Conservation (phyloP, 805 yeast species). For the Candida chauliodis region DNA sequence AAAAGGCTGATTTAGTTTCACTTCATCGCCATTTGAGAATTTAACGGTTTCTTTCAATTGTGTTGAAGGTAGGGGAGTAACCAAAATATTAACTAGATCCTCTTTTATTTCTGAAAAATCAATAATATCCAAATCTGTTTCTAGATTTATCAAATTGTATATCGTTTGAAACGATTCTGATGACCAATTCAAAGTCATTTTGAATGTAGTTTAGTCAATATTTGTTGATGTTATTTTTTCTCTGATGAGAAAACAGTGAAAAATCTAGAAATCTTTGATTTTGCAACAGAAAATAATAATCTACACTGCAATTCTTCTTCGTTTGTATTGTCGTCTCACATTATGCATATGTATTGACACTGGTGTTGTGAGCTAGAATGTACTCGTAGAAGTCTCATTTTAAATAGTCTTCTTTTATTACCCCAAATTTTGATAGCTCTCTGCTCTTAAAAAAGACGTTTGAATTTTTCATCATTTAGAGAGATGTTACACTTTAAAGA, state of each 20-base stretch:
- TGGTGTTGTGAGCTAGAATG: too few relatives aligned
- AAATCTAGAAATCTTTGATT: not conserved
- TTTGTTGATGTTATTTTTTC: constrained; percentile 1
- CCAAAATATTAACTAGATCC: constrained; percentile 44
- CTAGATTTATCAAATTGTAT: constrained; percentile 41
- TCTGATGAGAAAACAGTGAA: constrained; percentile 1
- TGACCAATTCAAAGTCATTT: constrained; percentile 31
- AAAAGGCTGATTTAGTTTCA: constrained; percentile 63
- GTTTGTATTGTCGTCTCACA: too few relatives aligned
- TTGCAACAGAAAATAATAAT: not conserved
- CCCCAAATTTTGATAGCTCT: too few relatives aligned
- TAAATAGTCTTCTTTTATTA: too few relatives aligned
- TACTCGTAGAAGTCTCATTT: too few relatives aligned
- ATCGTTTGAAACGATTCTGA: constrained; percentile 39
- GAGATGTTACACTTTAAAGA: too few relatives aligned
- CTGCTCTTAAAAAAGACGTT: too few relatives aligned
- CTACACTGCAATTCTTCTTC: too few relatives aligned
- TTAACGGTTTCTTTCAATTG: constrained; percentile 22
- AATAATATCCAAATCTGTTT: constrained; percentile 21
- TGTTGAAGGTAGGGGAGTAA: constrained; percentile 42
- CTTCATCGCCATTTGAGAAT: constrained; percentile 55
- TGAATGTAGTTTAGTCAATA: not conserved
- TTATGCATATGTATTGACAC: too few relatives aligned
- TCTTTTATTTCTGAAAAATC: constrained; percentile 26
- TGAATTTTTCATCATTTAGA: too few relatives aligned